Conservation (phyloP, 2,329 filamentous ascomycete genomes). For the Colletotrichum sp. region DNA sequence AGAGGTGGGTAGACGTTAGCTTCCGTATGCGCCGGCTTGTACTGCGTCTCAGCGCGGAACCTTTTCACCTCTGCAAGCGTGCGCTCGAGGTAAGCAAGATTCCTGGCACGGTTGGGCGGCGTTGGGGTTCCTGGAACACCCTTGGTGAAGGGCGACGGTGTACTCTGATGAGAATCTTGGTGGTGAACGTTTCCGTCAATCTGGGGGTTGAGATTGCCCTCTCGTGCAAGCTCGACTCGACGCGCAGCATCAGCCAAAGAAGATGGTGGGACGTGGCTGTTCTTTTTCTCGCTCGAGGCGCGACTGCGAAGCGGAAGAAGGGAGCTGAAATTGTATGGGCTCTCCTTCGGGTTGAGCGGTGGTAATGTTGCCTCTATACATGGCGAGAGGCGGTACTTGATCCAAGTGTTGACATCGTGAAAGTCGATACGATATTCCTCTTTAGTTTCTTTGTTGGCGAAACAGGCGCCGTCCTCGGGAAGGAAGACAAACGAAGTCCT, state of each 20-base stretch:
- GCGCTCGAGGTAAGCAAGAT: constrained; percentile 72
- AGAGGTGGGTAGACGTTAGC: constrained; percentile 83
- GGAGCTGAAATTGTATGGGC: constrained; percentile 44
- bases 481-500: constrained; percentile 85
- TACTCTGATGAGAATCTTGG: constrained; percentile 21
- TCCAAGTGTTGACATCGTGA: constrained; percentile 80
- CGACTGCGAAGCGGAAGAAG: constrained; percentile 53
- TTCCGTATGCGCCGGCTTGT: constrained; percentile 61
- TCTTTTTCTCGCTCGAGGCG: constrained; percentile 42
- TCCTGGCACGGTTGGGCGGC: constrained; percentile 55
- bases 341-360: constrained; percentile 47
- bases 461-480: constrained; percentile 86
- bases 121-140: constrained; percentile 30
- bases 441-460: constrained; percentile 81
- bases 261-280: constrained; percentile 20
- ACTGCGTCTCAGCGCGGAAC: constrained; percentile 79
- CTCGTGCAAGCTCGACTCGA: constrained; percentile 33
- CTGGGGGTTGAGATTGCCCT: constrained; percentile 50
- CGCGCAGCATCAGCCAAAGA: constrained; percentile 29
- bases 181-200: constrained; percentile 38
- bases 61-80: constrained; percentile 72
- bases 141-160: constrained; percentile 24
- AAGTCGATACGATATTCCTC: constrained; percentile 86
- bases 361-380: constrained; percentile 74
- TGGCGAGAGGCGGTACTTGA: constrained; percentile 77